Evolutionary conservation across 345 rosid species (phyloP).

Genomic region (Euclidium syriacum): DNA sequence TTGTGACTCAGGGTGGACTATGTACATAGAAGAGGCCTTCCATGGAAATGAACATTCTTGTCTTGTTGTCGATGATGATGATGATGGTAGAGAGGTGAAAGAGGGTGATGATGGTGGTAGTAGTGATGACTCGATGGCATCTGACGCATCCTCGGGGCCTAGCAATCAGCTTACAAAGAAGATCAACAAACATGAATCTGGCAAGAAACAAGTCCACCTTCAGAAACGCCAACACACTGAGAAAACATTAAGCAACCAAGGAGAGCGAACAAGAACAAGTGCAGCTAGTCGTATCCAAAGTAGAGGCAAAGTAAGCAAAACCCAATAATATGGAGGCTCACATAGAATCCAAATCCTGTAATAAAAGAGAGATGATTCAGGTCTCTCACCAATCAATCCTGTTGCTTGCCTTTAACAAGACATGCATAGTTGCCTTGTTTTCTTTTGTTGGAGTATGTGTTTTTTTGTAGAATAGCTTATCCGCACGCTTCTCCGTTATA

Average conservation of each 20-base stretch:
- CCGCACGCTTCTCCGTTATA: slow-evolving; percentile 24
- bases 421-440: slow-evolving; percentile 24
- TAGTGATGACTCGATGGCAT: slow-evolving; percentile 63
- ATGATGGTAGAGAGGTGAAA: slow-evolving; percentile 4
- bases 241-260: slow-evolving; percentile 25
- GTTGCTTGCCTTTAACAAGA: slow-evolving; percentile 29
- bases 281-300: slow-evolving; percentile 42
- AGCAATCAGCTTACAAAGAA: slow-evolving; percentile 34
- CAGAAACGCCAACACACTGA: slow-evolving; percentile 24
- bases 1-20: slow-evolving; percentile 67
- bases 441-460: slow-evolving; percentile 21
- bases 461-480: slow-evolving; percentile 14
- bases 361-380: slow-evolving; percentile 9
- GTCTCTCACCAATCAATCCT: slow-evolving; percentile 24
- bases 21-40: slow-evolving; percentile 47
- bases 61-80: slow-evolving; percentile 20
- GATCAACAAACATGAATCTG: slow-evolving; percentile 31
- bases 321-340: slow-evolving; percentile 24
- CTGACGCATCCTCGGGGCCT: slow-evolving; percentile 74
- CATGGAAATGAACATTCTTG: slow-evolving; percentile 26
- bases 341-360: slow-evolving; percentile 12
- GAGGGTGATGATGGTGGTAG: slow-evolving; percentile 9
- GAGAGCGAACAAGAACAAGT: slow-evolving; percentile 35
- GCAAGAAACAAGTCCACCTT: slow-evolving; percentile 30
- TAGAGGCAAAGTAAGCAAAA: slow-evolving; percentile 41